Conservation (phyloP, 805 yeast genomes). For the Starmera quercuum region DNA sequence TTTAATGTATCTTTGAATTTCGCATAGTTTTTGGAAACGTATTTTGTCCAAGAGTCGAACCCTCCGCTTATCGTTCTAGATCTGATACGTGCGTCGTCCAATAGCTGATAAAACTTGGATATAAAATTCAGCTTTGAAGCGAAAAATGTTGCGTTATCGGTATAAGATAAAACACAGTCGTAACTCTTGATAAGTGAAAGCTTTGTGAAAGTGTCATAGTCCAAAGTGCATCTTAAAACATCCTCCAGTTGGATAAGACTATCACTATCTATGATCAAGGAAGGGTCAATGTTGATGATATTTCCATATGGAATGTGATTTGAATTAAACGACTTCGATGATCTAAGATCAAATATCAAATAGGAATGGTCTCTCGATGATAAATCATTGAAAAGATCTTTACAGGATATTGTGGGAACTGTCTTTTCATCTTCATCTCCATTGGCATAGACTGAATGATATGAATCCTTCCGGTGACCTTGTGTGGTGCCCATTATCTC, state of each 20-base stretch:
- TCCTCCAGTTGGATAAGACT: slow-evolving; percentile 21
- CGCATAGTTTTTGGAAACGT: slow-evolving; percentile 21
- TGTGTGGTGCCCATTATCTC: slow-evolving; percentile 2
- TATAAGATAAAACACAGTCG: slow-evolving; percentile 29
- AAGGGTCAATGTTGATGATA: slow-evolving; percentile 34
- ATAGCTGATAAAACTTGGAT: slow-evolving; percentile 19
- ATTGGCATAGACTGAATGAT: slow-evolving; percentile 31
- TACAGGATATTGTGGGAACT: slow-evolving; percentile 43
- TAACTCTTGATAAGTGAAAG: slow-evolving; percentile 24
- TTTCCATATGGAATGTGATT: slow-evolving; percentile 31
- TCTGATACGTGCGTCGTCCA: slow-evolving; percentile 7
- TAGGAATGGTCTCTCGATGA: slow-evolving; percentile 33
- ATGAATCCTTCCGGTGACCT: slow-evolving; percentile 30
- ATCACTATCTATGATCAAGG: slow-evolving; percentile 25
- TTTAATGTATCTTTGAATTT: slow-evolving; percentile 10
- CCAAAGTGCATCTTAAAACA: slow-evolving; percentile 2
- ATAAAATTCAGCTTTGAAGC: slow-evolving; percentile 23
- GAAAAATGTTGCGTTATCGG: slow-evolving; percentile 28
- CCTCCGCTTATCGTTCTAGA: slow-evolving; percentile 34
- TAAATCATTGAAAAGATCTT: slow-evolving; percentile 32
- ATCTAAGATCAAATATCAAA: slow-evolving; percentile 33
- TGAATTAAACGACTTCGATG: slow-evolving; percentile 21
- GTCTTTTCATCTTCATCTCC: slow-evolving; percentile 19
- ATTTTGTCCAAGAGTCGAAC: slow-evolving; percentile 34
- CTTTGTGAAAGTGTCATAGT: slow-evolving; percentile 7